Evolutionary conservation across 257 asterid genomes (phyloP).

Genomic region (Solanum bulbocastanum): DNA sequence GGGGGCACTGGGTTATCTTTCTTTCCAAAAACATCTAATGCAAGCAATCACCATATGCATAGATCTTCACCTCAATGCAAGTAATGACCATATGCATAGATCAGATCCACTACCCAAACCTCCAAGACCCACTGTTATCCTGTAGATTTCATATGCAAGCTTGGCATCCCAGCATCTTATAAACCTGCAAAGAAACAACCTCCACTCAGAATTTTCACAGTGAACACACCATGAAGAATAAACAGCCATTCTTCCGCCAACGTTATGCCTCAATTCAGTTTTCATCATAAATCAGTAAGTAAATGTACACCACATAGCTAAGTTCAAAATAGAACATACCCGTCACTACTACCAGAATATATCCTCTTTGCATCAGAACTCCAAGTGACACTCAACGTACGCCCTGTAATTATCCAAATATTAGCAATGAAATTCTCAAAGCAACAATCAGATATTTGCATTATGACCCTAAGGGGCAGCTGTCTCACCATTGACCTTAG

Average conservation of each 20-base stretch:
- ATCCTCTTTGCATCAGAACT: slow-evolving; percentile 61
- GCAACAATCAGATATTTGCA: neutral
- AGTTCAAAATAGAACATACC: slow-evolving; percentile 37
- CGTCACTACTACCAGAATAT: slow-evolving; percentile 89
- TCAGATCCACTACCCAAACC: slow-evolving; percentile 59
- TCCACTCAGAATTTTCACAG: slow-evolving; percentile 1
- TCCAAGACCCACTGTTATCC: slow-evolving; percentile 78
- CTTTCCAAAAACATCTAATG: slow-evolving; percentile 14
- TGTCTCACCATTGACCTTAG: slow-evolving; percentile 90
- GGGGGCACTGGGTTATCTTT: neutral
- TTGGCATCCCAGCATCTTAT: slow-evolving; percentile 88
- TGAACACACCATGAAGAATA: neutral
- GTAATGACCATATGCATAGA: slow-evolving; percentile 80
- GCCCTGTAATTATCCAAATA: slow-evolving; percentile 35
- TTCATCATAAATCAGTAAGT: neutral
- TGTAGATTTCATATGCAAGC: slow-evolving; percentile 50
- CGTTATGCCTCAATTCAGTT: neutral
- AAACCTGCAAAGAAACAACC: slow-evolving; percentile 33
- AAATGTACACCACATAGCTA: neutral
- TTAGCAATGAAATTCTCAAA: neutral
- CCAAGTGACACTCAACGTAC: slow-evolving; percentile 73
- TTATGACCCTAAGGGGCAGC: slow-evolving; percentile 5
- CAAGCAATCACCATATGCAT: slow-evolving; percentile 80
- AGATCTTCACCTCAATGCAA: slow-evolving; percentile 59
- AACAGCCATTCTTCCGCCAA: neutral